Evolutionary conservation across 768 basidiomycete genomes (phyloP).

Genomic region (Pleurotus platypus): DNA sequence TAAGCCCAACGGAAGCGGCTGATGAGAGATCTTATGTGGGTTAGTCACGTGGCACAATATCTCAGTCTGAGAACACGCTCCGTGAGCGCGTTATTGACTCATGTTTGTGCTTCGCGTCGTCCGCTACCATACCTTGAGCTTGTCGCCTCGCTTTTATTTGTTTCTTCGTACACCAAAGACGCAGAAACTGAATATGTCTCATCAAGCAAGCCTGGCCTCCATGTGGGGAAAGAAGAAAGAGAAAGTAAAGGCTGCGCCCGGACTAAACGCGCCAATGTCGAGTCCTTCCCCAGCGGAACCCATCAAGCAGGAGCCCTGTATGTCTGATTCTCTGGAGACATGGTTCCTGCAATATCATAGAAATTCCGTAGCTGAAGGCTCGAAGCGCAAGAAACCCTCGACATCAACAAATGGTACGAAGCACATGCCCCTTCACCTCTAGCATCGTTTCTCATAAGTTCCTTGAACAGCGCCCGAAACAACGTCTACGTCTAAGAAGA

Average conservation of each 20-base stretch:
- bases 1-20: too few species aligned
- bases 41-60: not conserved
- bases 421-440: not conserved
- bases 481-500: constrained; percentile 42
- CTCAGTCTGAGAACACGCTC: not conserved
- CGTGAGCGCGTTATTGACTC: not conserved
- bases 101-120: constrained; percentile 7
- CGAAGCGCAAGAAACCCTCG: constrained; percentile 34
- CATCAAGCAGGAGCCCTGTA: too few species aligned
- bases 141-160: constrained; percentile 38
- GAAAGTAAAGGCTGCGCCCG: constrained; percentile 13
- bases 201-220: constrained; percentile 76
- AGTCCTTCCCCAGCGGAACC: constrained; percentile 19
- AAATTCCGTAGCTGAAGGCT: constrained; percentile 27
- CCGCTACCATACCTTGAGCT: not conserved
- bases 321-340: too few species aligned
- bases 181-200: constrained; percentile 61
- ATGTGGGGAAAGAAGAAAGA: constrained; percentile 61
- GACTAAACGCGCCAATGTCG: constrained; percentile 17
- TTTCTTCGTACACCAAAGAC: constrained; percentile 76
- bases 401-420: constrained; percentile 14
- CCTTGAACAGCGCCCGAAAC: not conserved
- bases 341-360: too few species aligned
- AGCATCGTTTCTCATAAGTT: too few species aligned
- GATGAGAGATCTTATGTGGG: not conserved